Evolutionary conservation across 164 flowering plant genomes (phyloP), one percentile per base, ranked within the genome.

Genomic region (Piper longum): DNA sequence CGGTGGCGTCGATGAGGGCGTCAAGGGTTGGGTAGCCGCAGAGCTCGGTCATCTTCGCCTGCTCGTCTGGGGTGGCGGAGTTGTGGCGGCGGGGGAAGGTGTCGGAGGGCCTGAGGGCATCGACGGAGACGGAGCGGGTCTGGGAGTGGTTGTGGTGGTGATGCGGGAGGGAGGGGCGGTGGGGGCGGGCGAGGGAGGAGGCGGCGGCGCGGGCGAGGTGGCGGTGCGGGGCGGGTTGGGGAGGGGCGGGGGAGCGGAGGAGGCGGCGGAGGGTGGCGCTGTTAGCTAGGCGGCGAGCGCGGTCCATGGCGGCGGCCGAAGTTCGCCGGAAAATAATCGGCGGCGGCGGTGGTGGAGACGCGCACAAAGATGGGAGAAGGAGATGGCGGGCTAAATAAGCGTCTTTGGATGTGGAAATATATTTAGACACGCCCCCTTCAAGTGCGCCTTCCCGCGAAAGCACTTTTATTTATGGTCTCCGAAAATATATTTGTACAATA

Each of bases 31-130:
- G 65, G 65, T 73, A 85, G 36, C 99, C 99, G 72, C 80, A 74
- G 7, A 69, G 69, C 56, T 82, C 75, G 11, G 97, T 81, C 96
- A 95, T 95, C 55, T 79, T 80, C 5, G 74, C 51, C 69, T 89
- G 97, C 5, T 95, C 97, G 4, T 88, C 91, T 0, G 83, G 89
- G 58, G 96, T 85, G 4, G 88, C 87, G 4, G 99, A 95, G 83
- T 90, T 95, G 70, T 95, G 99, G 12, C 99, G 89, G 58, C 97
- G 88, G 14, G 96, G 79, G 67, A 95, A 95, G 61, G 97, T 95
- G 66, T 95, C 99, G 71, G 84, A 81, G 2, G 91, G 86, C 62
- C 84, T 84, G 74, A 93, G 71, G 2, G 96, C 78, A 19, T 90
- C 96, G 16, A 85, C 77, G 4, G 92, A 82, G 3, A 93, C 81